Percentiles rank a stretch among this genome's conserved stretches.
Conservation (phyloP, 1,284 basidiomycete species). For the Thelephora terrestris region DNA sequence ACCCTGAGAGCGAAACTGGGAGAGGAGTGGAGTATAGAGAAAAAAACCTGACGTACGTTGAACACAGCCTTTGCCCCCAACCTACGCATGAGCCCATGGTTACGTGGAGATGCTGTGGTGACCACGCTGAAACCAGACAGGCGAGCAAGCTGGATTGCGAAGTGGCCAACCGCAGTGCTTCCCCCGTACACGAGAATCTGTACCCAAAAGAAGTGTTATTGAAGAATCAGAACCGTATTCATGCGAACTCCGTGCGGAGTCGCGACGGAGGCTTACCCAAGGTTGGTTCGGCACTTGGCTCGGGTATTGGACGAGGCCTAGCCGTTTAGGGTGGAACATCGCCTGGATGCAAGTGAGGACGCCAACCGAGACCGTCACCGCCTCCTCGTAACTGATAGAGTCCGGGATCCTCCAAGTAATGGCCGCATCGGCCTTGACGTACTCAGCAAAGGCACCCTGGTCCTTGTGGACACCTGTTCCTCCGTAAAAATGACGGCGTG, state of each 20-base stretch:
- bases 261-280: background rate
- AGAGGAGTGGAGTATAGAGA: background rate
- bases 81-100: constrained; percentile 21
- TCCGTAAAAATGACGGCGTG: background rate
- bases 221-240: background rate
- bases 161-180: constrained; percentile 23
- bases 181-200: background rate
- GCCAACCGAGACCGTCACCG: constrained; percentile 22
- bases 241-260: background rate
- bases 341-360: constrained; percentile 4
- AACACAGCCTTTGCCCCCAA: constrained; percentile 31
- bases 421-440: constrained; percentile 16
- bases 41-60: constrained; percentile 11
- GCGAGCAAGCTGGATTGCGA: constrained; percentile 31
- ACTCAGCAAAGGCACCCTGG: constrained; percentile 25
- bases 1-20: background rate
- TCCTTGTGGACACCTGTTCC: background rate
- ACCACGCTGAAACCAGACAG: constrained; percentile 28
- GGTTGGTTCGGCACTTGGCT: background rate
- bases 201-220: background rate
- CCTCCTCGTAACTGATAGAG: constrained; percentile 17
- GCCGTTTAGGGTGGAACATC: background rate
- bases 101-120: constrained; percentile 27
- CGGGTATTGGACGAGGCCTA: background rate
- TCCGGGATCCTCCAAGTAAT: constrained; percentile 17